Conservation (phyloP, 2,329 filamentous ascomycete species). For the Apiospora marii region DNA sequence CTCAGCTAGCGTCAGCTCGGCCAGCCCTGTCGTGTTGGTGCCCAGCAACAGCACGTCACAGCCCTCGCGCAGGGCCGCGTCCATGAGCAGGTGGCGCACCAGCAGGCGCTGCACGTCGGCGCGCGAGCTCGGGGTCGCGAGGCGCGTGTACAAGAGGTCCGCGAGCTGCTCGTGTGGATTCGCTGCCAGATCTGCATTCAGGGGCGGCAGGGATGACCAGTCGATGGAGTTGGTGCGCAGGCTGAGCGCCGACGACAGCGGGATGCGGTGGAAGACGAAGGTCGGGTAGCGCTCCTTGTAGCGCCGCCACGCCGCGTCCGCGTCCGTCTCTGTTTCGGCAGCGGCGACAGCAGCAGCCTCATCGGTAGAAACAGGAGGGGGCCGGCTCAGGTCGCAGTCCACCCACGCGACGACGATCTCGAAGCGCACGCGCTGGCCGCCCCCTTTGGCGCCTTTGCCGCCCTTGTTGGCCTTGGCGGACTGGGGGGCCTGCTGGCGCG, state of each 20-base stretch:
- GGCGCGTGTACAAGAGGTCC: constrained; percentile 57
- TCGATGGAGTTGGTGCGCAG: constrained; percentile 53
- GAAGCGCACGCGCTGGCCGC: constrained; percentile 52
- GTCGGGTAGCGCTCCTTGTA: constrained; percentile 70
- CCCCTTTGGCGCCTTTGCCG: constrained; percentile 57
- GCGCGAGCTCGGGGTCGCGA: constrained; percentile 78
- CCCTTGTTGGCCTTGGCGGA: constrained; percentile 58
- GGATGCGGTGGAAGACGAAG: constrained; percentile 68
- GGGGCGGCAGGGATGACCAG: constrained; percentile 54
- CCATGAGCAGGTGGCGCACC: constrained; percentile 74
- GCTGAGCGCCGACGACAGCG: constrained; percentile 69
- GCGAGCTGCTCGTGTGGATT: constrained; percentile 49
- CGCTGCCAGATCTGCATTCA: background rate
- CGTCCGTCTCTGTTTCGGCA: constrained; percentile 32
- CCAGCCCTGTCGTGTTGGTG: constrained; percentile 86
- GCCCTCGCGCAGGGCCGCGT: constrained; percentile 61
- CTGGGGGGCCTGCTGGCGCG: constrained; percentile 59
- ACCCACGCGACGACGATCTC: constrained; percentile 69
- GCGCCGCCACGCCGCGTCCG: constrained; percentile 26
- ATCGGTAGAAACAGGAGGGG: constrained; percentile 20
- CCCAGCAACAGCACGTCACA: constrained; percentile 82
- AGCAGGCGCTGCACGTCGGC: constrained; percentile 77
- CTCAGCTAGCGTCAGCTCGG: constrained; percentile 84
- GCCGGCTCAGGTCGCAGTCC: constrained; percentile 43
- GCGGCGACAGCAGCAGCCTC: constrained; percentile 34